A percentile compares a stretch with the other conserved stretches of the same genome.
These are phyloP conservation scores for Chrysoporthe austroafricana DNA, from an alignment of 2,329 filamentous ascomycete genomes.

Conservation along the genomic window DNA sequence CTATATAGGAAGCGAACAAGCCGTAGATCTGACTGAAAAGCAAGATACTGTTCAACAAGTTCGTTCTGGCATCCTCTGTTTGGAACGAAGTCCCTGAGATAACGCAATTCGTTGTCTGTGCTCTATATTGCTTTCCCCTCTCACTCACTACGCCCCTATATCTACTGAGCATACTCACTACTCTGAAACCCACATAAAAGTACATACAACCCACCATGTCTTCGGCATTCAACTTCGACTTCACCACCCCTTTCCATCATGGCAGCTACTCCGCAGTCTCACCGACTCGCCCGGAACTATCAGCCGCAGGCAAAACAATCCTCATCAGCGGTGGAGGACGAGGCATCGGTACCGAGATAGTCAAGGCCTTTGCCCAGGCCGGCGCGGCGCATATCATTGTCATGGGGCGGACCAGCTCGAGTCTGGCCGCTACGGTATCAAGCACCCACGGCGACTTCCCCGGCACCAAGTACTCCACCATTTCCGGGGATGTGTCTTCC, in stretches of 20 bases:
- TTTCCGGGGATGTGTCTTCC: constrained; percentile 30
- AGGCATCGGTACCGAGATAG: constrained; percentile 54
- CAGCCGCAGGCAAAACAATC: constrained; percentile 46
- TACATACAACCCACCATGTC: neutral
- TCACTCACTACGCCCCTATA: neutral
- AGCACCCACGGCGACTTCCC: neutral
- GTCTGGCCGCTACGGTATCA: constrained; percentile 31
- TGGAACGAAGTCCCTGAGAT: neutral
- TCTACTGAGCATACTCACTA: neutral
- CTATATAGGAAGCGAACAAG: neutral
- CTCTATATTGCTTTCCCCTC: neutral
- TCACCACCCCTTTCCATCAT: constrained; percentile 18
- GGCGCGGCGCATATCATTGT: constrained; percentile 59
- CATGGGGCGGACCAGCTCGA: constrained; percentile 35
- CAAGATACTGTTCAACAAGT: neutral
- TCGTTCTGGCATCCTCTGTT: neutral
- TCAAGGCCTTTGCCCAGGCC: constrained; percentile 52
- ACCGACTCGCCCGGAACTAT: constrained; percentile 34
- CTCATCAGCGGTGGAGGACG: constrained; percentile 56
- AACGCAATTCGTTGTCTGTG: neutral
- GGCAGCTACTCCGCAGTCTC: constrained; percentile 35
- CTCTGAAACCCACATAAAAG: neutral
- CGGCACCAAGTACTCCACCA: constrained; percentile 28
- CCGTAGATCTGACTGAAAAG: neutral
- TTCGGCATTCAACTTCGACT: neutral